Evolutionary conservation across 2,329 filamentous ascomycete species (phyloP).

Genomic region (Akanthomyces dipterigenus): DNA sequence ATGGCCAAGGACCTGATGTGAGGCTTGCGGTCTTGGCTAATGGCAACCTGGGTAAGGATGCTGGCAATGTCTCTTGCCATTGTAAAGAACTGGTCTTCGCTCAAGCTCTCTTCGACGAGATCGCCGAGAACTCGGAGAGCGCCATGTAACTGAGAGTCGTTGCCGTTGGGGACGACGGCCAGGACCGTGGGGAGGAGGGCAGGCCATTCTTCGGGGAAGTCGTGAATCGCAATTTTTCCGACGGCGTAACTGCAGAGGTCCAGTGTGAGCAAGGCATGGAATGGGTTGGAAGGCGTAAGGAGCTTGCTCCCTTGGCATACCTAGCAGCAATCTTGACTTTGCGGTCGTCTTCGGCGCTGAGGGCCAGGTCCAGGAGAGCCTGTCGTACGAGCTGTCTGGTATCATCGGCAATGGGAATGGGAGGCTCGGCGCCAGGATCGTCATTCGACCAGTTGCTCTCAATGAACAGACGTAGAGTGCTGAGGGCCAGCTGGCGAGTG

Average conservation of each 20-base stretch:
- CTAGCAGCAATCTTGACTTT: slow-evolving; percentile 88
- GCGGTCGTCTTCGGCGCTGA: slow-evolving; percentile 66
- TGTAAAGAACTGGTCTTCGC: slow-evolving; percentile 89
- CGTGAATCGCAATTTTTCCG: slow-evolving; percentile 86
- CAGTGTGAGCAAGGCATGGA: not conserved
- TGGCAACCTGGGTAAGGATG: slow-evolving; percentile 74
- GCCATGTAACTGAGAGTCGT: slow-evolving; percentile 77
- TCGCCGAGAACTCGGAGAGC: slow-evolving; percentile 82
- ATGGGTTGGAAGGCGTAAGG: not conserved
- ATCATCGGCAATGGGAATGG: slow-evolving; percentile 62
- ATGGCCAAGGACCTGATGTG: slow-evolving; percentile 78
- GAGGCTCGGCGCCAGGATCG: slow-evolving; percentile 58
- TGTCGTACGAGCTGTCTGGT: slow-evolving; percentile 68
- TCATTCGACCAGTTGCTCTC: slow-evolving; percentile 75
- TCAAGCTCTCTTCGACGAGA: slow-evolving; percentile 87
- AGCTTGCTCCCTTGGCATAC: slow-evolving; percentile 39
- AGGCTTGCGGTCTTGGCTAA: slow-evolving; percentile 66
- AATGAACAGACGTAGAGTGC: slow-evolving; percentile 76
- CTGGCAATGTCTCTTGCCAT: slow-evolving; percentile 82
- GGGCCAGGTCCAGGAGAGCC: slow-evolving; percentile 68
- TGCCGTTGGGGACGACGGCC: slow-evolving; percentile 66
- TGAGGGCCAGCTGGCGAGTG: slow-evolving; percentile 77
- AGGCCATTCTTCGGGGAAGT: slow-evolving; percentile 96
- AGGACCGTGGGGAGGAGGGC: slow-evolving; percentile 75
- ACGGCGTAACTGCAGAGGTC: slow-evolving; percentile 55